phyloP scores from a whole-genome alignment of 2,329 filamentous ascomycete species.

The Myriosclerotinia curreyana region DNA sequence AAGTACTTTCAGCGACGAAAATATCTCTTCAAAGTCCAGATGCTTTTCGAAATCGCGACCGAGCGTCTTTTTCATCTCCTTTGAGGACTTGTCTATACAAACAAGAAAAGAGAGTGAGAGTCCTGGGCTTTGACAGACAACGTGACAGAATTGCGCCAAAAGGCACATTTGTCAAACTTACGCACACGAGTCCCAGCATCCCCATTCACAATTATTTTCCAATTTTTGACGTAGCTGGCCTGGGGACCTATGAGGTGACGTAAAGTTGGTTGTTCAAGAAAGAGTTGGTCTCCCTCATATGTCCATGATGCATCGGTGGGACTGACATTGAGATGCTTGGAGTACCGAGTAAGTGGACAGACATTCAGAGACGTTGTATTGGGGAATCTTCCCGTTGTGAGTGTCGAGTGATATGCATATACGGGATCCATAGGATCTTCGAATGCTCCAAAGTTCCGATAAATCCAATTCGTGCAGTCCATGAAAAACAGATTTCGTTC shows the following conservation, averaged over 20 bases:
- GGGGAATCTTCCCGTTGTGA: neutral
- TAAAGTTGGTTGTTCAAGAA: neutral
- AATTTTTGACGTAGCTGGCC: neutral
- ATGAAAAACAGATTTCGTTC: neutral
- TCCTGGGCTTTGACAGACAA: neutral
- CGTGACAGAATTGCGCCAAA: neutral
- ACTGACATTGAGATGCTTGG: neutral
- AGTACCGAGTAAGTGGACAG: neutral
- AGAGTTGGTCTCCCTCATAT: neutral
- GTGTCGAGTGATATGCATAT: neutral
- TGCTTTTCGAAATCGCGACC: neutral
- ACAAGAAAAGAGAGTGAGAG: neutral
- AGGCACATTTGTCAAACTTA: neutral
- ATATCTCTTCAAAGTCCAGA: neutral
- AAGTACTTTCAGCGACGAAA: neutral
- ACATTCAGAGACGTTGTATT: neutral
- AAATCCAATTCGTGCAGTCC: constrained; percentile 11
- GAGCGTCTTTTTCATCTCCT: neutral
- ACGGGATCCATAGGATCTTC: too few species aligned
- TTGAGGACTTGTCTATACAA: neutral
- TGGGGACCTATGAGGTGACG: neutral
- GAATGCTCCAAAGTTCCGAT: neutral
- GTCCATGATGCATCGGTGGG: neutral
- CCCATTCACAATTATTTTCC: constrained; percentile 1
- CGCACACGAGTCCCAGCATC: neutral